Conservation (phyloP, 345 rosid species). For the Pistacia vera region DNA sequence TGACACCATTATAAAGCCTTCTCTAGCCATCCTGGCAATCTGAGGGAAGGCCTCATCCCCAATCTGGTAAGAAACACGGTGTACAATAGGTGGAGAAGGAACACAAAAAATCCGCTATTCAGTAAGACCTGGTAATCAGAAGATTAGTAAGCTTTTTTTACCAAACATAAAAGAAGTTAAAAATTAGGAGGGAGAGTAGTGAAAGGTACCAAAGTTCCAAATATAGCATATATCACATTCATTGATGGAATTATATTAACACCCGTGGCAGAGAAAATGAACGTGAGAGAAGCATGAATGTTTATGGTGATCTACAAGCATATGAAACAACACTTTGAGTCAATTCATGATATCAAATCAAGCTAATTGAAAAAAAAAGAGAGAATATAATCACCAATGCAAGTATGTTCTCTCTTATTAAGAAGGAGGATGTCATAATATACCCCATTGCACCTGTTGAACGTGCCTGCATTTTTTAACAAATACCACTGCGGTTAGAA, state of each 20-base stretch:
- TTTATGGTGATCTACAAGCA: slow-evolving; percentile 81
- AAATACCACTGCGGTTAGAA: slow-evolving; percentile 21
- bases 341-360: neutral
- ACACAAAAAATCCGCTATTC: slow-evolving; percentile 79
- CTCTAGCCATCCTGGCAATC: slow-evolving; percentile 84
- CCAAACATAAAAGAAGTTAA: neutral
- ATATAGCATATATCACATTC: slow-evolving; percentile 68
- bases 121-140: slow-evolving; percentile 63
- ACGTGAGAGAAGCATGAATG: slow-evolving; percentile 80
- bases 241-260: slow-evolving; percentile 80
- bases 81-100: slow-evolving; percentile 79
- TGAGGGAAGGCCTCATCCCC: slow-evolving; percentile 70
- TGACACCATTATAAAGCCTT: slow-evolving; percentile 49
- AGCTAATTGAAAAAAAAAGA: slow-evolving; percentile 1
- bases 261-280: slow-evolving; percentile 70
- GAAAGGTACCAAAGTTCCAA: slow-evolving; percentile 76
- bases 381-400: slow-evolving; percentile 57
- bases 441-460: slow-evolving; percentile 80
- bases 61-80: slow-evolving; percentile 77
- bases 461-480: slow-evolving; percentile 62
- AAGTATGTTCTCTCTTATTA: slow-evolving; percentile 90
- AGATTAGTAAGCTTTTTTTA: slow-evolving; percentile 12
- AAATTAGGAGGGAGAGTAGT: neutral
- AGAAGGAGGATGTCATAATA: slow-evolving; percentile 81
- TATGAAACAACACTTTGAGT: slow-evolving; percentile 12